A percentile compares a stretch with the other conserved stretches of the same genome.
Conservation (phyloP, 2,329 filamentous ascomycete species). For the Sporothrix curviconia region DNA sequence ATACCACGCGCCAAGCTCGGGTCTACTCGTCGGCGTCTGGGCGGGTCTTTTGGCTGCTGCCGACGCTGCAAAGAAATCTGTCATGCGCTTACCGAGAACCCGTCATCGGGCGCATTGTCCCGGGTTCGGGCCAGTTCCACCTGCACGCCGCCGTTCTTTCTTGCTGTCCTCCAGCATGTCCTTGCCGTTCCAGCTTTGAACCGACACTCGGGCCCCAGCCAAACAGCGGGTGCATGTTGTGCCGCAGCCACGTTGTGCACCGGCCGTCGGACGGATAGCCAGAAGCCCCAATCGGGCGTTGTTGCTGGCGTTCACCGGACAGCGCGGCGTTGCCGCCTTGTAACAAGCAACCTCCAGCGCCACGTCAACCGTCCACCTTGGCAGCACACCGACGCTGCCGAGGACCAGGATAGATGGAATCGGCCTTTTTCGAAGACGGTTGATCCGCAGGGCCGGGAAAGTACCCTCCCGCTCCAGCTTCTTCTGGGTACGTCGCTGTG, state of each 20-base stretch:
- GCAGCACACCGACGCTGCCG: conserved; percentile 89
- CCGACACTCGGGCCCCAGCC: conserved; percentile 89
- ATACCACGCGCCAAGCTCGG: conserved; percentile 79
- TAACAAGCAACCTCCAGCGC: conserved; percentile 80
- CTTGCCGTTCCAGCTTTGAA: conserved; percentile 95
- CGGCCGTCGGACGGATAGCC: conserved; percentile 86
- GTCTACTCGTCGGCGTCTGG: conserved; percentile 42
- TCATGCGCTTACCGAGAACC: conserved; percentile 62
- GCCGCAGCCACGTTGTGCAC: conserved; percentile 73
- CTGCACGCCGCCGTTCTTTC: conserved; percentile 46
- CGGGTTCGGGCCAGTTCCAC: conserved; percentile 71
- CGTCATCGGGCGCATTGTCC: conserved; percentile 44
- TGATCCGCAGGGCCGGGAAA: conserved; percentile 71
- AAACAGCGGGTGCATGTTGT: conserved; percentile 86
- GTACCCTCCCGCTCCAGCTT: conserved; percentile 75
- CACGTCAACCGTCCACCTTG: conserved; percentile 89
- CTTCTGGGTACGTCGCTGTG: conserved; percentile 75
- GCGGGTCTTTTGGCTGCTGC: conserved; percentile 39
- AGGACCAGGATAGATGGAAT: conserved; percentile 86
- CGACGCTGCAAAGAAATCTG: conserved; percentile 60
- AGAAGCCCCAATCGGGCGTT: conserved; percentile 65
- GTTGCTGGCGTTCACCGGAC: background rate
- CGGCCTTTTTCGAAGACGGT: conserved; percentile 85
- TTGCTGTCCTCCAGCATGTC: conserved; percentile 69
- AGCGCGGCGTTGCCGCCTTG: too few species aligned